phyloP scores from a whole-genome alignment of 345 rosid species.

The Hibiscus tridactylites region DNA sequence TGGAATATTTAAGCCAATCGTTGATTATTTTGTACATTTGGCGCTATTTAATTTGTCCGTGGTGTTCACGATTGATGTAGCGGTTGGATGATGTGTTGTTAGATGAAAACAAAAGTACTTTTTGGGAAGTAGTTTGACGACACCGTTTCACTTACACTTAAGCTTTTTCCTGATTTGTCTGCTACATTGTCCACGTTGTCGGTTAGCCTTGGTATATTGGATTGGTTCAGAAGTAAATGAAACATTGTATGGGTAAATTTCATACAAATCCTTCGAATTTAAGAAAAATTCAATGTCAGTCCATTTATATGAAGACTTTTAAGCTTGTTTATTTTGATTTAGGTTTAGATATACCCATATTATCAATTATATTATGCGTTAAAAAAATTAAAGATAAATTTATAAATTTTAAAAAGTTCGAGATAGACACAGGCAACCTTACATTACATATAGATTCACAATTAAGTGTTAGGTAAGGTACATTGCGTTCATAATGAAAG shows the following conservation, averaged over 20 bases:
- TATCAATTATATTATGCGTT: too few relatives aligned
- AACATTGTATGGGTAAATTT: neutral
- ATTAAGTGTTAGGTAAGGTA: too few relatives aligned
- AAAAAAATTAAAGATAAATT: too few relatives aligned
- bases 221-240: neutral
- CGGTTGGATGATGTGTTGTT: neutral
- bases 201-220: neutral
- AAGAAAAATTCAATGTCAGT: too few relatives aligned
- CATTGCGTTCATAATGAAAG: too few relatives aligned
- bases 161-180: neutral
- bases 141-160: neutral
- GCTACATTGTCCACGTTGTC: constrained; percentile 12
- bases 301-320: too few relatives aligned
- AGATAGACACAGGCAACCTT: too few relatives aligned
- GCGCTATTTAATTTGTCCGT: neutral
- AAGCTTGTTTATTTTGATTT: too few relatives aligned
- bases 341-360: too few relatives aligned
- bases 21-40: neutral
- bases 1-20: neutral
- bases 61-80: neutral
- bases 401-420: too few relatives aligned
- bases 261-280: neutral
- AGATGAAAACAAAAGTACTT: neutral
- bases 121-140: neutral
- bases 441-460: too few relatives aligned